Percentiles rank a stretch among this genome's conserved stretches.
These are phyloP conservation scores for Psilocybe sp. DNA, from an alignment of 768 basidiomycete genomes.

Conservation along the genomic window DNA sequence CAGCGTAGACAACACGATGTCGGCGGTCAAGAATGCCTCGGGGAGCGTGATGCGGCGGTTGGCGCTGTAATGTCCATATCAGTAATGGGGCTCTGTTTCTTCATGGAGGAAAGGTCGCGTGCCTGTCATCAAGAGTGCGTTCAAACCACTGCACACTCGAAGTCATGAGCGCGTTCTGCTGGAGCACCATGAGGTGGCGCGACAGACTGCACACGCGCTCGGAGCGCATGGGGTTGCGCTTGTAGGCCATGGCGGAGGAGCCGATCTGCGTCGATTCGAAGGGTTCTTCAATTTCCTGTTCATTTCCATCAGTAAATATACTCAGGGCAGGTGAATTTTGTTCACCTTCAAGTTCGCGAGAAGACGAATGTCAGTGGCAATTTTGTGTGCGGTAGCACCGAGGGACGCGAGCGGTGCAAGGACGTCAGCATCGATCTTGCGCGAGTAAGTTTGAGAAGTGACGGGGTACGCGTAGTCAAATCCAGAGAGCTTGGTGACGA, in stretches of 20 bases:
- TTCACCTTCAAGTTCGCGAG: slow-evolving; percentile 87
- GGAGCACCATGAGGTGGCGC: slow-evolving; percentile 93
- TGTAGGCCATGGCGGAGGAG: slow-evolving; percentile 97
- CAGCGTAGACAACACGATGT: slow-evolving; percentile 92
- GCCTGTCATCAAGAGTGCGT: slow-evolving; percentile 94
- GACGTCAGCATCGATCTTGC: slow-evolving; percentile 95
- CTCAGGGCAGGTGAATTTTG: background rate
- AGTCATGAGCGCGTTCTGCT: slow-evolving; percentile 96
- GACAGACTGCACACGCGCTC: slow-evolving; percentile 96
- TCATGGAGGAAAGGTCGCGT: slow-evolving; percentile 31
- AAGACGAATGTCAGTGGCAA: slow-evolving; percentile 92
- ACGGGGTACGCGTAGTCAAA: slow-evolving; percentile 96
- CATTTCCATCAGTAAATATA: background rate
- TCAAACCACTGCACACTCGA: slow-evolving; percentile 97
- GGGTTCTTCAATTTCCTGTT: slow-evolving; percentile 93
- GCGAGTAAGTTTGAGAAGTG: slow-evolving; percentile 97
- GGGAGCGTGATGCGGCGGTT: slow-evolving; percentile 96
- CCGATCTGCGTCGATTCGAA: slow-evolving; percentile 99
- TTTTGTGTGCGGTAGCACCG: slow-evolving; percentile 96
- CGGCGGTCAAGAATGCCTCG: slow-evolving; percentile 95
- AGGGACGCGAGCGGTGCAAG: slow-evolving; percentile 85
- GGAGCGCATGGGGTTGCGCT: slow-evolving; percentile 98
- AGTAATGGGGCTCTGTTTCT: background rate
- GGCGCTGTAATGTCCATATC: slow-evolving; percentile 49
- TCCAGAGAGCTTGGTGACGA: slow-evolving; percentile 88